Evolutionary conservation across 75 land plant genomes (phyloP), one percentile per base, ranked within the genome.

Genomic region (Picea glauca): DNA sequence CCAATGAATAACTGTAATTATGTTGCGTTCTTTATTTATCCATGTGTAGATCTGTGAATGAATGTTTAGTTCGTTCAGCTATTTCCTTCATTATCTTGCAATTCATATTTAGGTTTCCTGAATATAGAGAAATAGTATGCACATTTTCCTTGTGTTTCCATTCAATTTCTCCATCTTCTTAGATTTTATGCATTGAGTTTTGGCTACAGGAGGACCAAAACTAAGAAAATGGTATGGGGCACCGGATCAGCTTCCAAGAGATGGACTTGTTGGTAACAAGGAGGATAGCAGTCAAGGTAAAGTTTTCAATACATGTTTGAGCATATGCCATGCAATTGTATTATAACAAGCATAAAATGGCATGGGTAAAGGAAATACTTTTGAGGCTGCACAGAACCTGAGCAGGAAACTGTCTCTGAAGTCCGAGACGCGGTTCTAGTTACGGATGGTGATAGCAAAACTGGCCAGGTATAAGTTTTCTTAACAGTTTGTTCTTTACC

Each of bases 191-290:
- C 56, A 50, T 50, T 50, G 56, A 50, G 56, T 75, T 58, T 58
- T 46, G 58, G 64, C 58, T 83, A 75, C 82, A 97, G 99, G 99
- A 20, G 99, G 98, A 35, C 99, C 99, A 1, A 98, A 98, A 78
- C 78, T 98, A 46, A 88, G 99, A 83, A 98, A 89, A 83, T 98
- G 99, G 99, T 98, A 98, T 86, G 99, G 99, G 62, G 99, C 99
- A 62, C 90, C 98, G 5, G 93, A 98, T 57, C 23, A 66, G 58
- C 30, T 58, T 70, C 74, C 74, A 38, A 70, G 74, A 43, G 74
- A 70, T 70, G 18, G 70, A 33, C 30, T 32, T 66, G 9, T 66
- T 14, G 13, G 18, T 20, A 70, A 70, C 26, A 43, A 70, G 54
- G 74, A 38, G 8, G 21, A 70, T 40, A 70, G 43, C 1, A n/a